A percentile compares a stretch with the other conserved stretches of the same genome.
phyloP scores from a whole-genome alignment of 1,284 basidiomycete genomes.

The Cystobasidium slooffiae region DNA sequence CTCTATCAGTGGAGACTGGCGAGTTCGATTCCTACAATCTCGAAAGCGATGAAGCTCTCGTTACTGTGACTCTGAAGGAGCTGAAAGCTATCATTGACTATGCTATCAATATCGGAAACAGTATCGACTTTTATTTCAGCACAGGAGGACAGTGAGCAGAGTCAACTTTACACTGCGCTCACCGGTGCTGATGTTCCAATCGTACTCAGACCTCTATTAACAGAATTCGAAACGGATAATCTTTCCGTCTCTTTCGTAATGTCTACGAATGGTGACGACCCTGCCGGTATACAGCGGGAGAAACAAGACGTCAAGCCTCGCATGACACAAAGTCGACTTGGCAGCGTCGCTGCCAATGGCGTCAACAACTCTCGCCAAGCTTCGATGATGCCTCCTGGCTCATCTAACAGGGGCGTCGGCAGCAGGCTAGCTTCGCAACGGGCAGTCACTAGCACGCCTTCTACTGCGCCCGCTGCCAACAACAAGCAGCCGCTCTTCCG shows the following conservation, averaged over 20 bases:
- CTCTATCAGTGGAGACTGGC: constrained; percentile 36
- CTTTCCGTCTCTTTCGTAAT: constrained; percentile 29
- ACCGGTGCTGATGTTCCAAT: background rate
- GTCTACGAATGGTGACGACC: constrained; percentile 41
- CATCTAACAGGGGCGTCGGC: background rate
- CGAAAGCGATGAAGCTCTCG: constrained; percentile 30
- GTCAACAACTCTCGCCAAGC: background rate
- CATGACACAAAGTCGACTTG: constrained; percentile 22
- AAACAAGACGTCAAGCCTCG: constrained; percentile 43
- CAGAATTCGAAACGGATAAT: constrained; percentile 22
- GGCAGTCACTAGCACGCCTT: background rate
- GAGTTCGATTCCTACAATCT: constrained; percentile 45
- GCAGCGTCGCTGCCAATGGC: background rate
- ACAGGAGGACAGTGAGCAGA: constrained; percentile 42
- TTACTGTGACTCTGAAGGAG: constrained; percentile 47
- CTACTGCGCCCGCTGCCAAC: background rate
- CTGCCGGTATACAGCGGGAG: constrained; percentile 35
- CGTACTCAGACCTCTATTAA: constrained; percentile 28
- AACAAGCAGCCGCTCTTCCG: constrained; percentile 19
- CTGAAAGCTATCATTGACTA: constrained; percentile 46
- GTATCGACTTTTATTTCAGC: constrained; percentile 44
- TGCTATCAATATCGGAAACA: constrained; percentile 34
- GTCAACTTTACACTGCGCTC: background rate
- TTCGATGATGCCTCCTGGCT: background rate
- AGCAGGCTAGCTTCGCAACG: background rate